These are phyloP conservation scores for Ogataea henricii DNA, from an alignment of 805 yeast species.

Conservation along the genomic window DNA sequence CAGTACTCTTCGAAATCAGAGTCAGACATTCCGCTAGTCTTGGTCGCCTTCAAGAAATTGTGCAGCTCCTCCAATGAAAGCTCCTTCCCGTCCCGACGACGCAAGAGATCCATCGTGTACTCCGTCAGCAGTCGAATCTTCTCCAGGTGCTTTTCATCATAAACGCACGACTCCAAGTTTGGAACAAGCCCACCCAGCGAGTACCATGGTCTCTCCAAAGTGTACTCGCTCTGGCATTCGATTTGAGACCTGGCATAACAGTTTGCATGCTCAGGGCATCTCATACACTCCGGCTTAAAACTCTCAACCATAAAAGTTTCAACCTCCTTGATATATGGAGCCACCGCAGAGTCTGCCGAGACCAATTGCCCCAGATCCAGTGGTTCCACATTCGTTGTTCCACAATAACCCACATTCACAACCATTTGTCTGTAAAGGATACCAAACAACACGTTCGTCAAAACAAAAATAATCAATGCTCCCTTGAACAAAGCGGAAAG, in stretches of 20 bases:
- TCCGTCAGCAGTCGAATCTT: constrained; percentile 64
- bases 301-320: constrained; percentile 48
- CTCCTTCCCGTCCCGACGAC: constrained; percentile 65
- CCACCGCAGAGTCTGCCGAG: constrained; percentile 19
- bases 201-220: constrained; percentile 53
- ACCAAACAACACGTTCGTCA: constrained; percentile 38
- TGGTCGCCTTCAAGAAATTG: constrained; percentile 60
- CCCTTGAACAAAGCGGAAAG: not conserved
- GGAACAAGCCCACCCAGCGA: constrained; percentile 61
- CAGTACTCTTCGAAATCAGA: constrained; percentile 78
- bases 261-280: constrained; percentile 80
- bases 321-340: constrained; percentile 34
- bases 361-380: constrained; percentile 15
- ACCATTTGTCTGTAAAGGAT: constrained; percentile 67
- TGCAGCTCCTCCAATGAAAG: constrained; percentile 69
- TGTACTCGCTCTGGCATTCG: constrained; percentile 71
- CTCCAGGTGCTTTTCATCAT: constrained; percentile 72
- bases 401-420: constrained; percentile 72
- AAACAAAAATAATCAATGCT: constrained; percentile 20
- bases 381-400: constrained; percentile 47
- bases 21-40: constrained; percentile 44
- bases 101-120: constrained; percentile 64
- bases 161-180: constrained; percentile 63
- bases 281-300: constrained; percentile 63
- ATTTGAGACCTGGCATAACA: constrained; percentile 64